Evolutionary conservation across 768 basidiomycete species (phyloP).

Genomic region (Psilocybe azurescens): DNA sequence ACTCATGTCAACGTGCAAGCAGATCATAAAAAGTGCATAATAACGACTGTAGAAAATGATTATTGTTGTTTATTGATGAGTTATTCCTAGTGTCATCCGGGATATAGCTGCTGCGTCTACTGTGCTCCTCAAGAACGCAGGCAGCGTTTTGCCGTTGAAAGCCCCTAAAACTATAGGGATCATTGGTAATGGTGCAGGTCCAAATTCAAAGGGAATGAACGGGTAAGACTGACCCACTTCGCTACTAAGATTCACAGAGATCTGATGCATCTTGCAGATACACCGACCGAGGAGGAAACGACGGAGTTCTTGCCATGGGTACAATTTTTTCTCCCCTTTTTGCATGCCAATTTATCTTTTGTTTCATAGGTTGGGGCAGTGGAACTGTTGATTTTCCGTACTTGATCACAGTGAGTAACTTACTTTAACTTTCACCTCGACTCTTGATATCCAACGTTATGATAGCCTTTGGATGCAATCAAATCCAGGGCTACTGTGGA

Average conservation of each 20-base stretch:
- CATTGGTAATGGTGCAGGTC: conserved; percentile 63
- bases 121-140: conserved; percentile 65
- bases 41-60: neutral
- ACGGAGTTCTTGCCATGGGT: conserved; percentile 68
- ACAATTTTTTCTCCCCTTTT: conserved; percentile 21
- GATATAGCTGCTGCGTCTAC: conserved; percentile 66
- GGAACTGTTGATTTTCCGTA: conserved; percentile 60
- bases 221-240: conserved; percentile 36
- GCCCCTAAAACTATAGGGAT: conserved; percentile 54
- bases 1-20: conserved; percentile 61
- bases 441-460: neutral
- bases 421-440: neutral
- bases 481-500: conserved; percentile 41
- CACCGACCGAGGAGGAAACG: conserved; percentile 57
- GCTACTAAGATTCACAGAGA: no score
- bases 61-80: neutral
- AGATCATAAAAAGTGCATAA: conserved; percentile 51
- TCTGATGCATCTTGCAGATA: conserved; percentile 32
- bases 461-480: conserved; percentile 51
- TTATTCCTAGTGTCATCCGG: conserved; percentile 50
- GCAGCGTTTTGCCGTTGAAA: conserved; percentile 49
- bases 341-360: neutral
- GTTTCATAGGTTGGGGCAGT: conserved; percentile 47
- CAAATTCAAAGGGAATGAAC: conserved; percentile 59
- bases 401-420: conserved; percentile 43